Percentiles rank a stretch among this genome's conserved stretches.
These are phyloP conservation scores for Claviceps fusiformis DNA, from an alignment of 2,329 filamentous ascomycete genomes.

Conservation along the genomic window DNA sequence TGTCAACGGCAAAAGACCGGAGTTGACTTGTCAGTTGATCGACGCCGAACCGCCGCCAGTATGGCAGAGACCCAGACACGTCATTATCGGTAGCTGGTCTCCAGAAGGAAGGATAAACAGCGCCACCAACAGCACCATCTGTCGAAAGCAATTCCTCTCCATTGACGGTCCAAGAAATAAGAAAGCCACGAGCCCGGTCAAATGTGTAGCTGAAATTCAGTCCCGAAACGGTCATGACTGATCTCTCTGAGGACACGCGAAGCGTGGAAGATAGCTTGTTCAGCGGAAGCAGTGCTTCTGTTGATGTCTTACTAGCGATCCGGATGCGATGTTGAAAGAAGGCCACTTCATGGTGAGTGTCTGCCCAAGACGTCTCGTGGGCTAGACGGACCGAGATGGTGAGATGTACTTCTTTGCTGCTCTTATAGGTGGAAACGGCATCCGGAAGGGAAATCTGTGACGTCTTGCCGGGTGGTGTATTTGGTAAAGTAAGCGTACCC, in stretches of 20 bases:
- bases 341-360: constrained; percentile 38
- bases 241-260: neutral
- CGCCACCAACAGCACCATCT: constrained; percentile 22
- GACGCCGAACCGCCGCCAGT: constrained; percentile 43
- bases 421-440: neutral
- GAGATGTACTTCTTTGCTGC: constrained; percentile 27
- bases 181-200: constrained; percentile 28
- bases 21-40: constrained; percentile 32
- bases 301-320: constrained; percentile 7
- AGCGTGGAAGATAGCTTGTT: constrained; percentile 1
- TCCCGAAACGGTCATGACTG: neutral
- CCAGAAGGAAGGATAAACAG: constrained; percentile 40
- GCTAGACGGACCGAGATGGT: constrained; percentile 30
- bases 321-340: constrained; percentile 35
- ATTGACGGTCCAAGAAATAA: constrained; percentile 27
- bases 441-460: constrained; percentile 2
- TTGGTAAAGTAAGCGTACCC: constrained; percentile 27
- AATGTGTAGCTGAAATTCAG: constrained; percentile 26
- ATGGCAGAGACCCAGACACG: constrained; percentile 34
- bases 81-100: constrained; percentile 55
- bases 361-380: constrained; percentile 34
- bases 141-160: constrained; percentile 20
- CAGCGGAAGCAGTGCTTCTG: neutral
- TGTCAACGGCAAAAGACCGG: constrained; percentile 21
- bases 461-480: constrained; percentile 24